Evolutionary conservation across 202 grass and related monocot species (phyloP).

Genomic region (Elaeis oleifera): DNA sequence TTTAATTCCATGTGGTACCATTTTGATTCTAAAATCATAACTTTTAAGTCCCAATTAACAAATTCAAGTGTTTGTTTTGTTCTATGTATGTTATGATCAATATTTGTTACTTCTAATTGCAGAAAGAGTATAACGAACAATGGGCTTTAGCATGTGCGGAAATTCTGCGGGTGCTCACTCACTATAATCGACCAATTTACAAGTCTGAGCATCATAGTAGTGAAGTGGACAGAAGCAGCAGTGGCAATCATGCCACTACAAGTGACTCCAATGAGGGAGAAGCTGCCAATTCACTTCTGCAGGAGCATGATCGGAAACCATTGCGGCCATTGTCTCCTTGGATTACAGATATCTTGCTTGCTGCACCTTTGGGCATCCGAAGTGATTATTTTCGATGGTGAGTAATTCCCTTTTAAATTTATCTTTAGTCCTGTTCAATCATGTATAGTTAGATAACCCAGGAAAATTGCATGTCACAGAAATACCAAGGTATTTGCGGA

Average conservation of each 20-base stretch:
- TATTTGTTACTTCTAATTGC: slow-evolving; percentile 15
- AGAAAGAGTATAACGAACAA: slow-evolving; percentile 96
- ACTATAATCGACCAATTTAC: slow-evolving; percentile 96
- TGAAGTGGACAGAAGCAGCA: slow-evolving; percentile 52
- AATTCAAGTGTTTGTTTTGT: no score
- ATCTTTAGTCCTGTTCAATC: not conserved
- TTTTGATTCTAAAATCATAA: no score
- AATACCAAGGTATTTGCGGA: no score
- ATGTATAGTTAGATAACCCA: no score
- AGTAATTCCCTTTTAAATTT: slow-evolving; percentile 15
- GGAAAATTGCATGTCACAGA: no score
- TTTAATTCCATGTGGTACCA: no score
- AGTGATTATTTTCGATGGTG: slow-evolving; percentile 99
- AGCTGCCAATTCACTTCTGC: slow-evolving; percentile 39
- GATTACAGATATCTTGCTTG: slow-evolving; percentile 95
- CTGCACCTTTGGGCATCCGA: slow-evolving; percentile 92
- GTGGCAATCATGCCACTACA: slow-evolving; percentile 42
- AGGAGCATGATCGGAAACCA: slow-evolving; percentile 75
- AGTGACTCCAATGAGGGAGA: slow-evolving; percentile 47
- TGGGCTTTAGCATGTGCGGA: slow-evolving; percentile 99
- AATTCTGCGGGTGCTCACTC: slow-evolving; percentile 93
- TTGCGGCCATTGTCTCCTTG: slow-evolving; percentile 80
- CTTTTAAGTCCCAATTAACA: no score
- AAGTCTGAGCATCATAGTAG: slow-evolving; percentile 52
- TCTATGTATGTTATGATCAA: no score